A percentile compares a stretch with the other conserved stretches of the same genome.
These are phyloP conservation scores for Bothriochloa decipiens DNA, from an alignment of 176 grass and related monocot species.

Conservation along the genomic window DNA sequence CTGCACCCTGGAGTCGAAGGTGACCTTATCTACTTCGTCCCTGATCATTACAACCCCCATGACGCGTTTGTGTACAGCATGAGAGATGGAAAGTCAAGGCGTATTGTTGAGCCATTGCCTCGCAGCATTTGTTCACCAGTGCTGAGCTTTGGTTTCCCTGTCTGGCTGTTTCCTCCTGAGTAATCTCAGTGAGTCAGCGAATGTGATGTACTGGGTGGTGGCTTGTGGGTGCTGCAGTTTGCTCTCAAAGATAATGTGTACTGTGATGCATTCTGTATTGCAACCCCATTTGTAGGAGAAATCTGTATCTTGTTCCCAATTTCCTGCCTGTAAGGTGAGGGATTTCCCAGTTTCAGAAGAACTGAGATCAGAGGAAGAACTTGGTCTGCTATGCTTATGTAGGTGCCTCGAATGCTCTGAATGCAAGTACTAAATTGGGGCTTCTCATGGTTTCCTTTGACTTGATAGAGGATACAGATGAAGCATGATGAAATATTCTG, in stretches of 20 bases:
- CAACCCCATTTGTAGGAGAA: neutral
- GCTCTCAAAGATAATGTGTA: neutral
- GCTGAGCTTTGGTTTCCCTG: neutral
- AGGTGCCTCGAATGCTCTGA: neutral
- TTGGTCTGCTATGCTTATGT: neutral
- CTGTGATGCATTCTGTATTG: neutral
- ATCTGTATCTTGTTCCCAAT: neutral
- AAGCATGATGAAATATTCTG: constrained; percentile 1
- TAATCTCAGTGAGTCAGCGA: neutral
- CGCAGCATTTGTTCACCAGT: neutral
- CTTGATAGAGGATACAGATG: neutral
- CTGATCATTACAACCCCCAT: neutral
- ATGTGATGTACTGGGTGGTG: neutral
- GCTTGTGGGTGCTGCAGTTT: neutral
- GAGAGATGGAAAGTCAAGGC: neutral
- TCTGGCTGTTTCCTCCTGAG: neutral
- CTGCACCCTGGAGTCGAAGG: neutral
- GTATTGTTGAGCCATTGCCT: neutral
- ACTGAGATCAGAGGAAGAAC: neutral
- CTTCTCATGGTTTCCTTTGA: neutral
- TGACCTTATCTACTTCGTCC: neutral
- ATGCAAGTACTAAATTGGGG: neutral
- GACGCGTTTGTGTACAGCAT: neutral
- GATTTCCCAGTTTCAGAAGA: neutral
- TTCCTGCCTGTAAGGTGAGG: neutral